Conservation (phyloP, 306 rosid genomes). For the Alnus glutinosa region DNA sequence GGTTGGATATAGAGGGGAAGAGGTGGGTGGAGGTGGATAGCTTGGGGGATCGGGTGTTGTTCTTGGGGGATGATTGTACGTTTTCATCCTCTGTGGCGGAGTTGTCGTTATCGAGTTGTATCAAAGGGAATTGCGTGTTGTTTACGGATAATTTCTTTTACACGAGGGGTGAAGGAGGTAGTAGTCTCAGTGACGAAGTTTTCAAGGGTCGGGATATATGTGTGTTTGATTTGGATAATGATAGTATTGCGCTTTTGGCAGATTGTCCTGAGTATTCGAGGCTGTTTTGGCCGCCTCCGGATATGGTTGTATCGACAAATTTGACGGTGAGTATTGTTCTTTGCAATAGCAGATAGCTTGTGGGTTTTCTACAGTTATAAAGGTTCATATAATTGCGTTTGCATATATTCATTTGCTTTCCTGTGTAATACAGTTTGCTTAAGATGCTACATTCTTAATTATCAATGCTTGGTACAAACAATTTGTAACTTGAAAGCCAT, state of each 20-base stretch:
- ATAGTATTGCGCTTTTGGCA: constrained; percentile 44
- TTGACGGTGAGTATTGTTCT: constrained; percentile 34
- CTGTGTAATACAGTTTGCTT: background rate
- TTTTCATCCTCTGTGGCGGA: constrained; percentile 58
- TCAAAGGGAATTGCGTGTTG: constrained; percentile 57
- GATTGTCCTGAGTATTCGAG: constrained; percentile 45
- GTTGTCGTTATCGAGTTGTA: constrained; percentile 28
- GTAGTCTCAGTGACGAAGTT: background rate
- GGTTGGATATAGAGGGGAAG: constrained; percentile 43
- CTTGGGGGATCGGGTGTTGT: constrained; percentile 66
- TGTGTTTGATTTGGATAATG: constrained; percentile 51
- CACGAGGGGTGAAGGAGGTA: constrained; percentile 26
- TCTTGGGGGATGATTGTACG: constrained; percentile 72
- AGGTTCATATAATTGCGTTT: background rate
- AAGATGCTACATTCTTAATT: background rate
- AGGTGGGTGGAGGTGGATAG: constrained; percentile 55
- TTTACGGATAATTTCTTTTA: constrained; percentile 56
- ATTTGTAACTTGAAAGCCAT: background rate
- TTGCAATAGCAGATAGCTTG: background rate
- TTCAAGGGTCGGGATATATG: constrained; percentile 47
- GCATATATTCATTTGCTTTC: too few species aligned
- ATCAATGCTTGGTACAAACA: background rate
- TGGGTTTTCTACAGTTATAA: too few species aligned
- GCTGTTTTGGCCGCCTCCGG: constrained; percentile 81
- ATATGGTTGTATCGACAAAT: constrained; percentile 42